A percentile compares a stretch with the other conserved stretches of the same genome.
Evolutionary conservation across 495 filamentous ascomycete genomes (phyloP).

Genomic region (Jackrogersella multiformis): DNA sequence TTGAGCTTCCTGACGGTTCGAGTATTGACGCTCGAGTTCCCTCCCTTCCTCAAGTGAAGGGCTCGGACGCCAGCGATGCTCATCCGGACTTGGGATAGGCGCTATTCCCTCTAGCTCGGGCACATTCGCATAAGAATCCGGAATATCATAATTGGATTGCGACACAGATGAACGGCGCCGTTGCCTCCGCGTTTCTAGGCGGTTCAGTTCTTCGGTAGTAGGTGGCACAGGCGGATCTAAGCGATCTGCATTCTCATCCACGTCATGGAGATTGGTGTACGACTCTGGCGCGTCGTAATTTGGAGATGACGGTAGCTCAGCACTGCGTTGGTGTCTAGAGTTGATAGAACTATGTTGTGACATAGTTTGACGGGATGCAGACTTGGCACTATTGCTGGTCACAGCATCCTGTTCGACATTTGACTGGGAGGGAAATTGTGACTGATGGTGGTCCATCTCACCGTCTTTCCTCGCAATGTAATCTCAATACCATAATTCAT

Average conservation of each 20-base stretch:
- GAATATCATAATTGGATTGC: slow-evolving; percentile 53
- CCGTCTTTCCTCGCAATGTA: neutral
- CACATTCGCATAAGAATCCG: slow-evolving; percentile 59
- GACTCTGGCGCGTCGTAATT: slow-evolving; percentile 49
- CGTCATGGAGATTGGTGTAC: slow-evolving; percentile 50
- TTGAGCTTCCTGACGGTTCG: slow-evolving; percentile 9
- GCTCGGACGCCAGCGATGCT: slow-evolving; percentile 46
- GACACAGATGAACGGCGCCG: slow-evolving; percentile 29
- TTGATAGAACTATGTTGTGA: slow-evolving; percentile 12
- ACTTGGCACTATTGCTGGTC: neutral
- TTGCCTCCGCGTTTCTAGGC: slow-evolving; percentile 17
- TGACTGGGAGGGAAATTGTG: slow-evolving; percentile 1
- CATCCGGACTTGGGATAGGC: slow-evolving; percentile 57
- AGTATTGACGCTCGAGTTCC: slow-evolving; percentile 31
- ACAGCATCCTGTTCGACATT: slow-evolving; percentile 8
- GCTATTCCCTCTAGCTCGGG: slow-evolving; percentile 57
- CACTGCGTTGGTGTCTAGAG: slow-evolving; percentile 5
- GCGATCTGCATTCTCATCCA: slow-evolving; percentile 50
- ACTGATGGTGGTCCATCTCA: slow-evolving; percentile 19
- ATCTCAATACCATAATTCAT: neutral
- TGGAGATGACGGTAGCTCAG: slow-evolving; percentile 7
- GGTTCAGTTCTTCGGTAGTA: slow-evolving; percentile 2
- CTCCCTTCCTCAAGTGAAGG: slow-evolving; percentile 38
- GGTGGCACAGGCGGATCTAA: slow-evolving; percentile 43
- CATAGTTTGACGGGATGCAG: slow-evolving; percentile 1